These are phyloP conservation scores for Globisporangium splendens DNA, from an alignment of 352 stramenopile genomes.

Conservation along the genomic window DNA sequence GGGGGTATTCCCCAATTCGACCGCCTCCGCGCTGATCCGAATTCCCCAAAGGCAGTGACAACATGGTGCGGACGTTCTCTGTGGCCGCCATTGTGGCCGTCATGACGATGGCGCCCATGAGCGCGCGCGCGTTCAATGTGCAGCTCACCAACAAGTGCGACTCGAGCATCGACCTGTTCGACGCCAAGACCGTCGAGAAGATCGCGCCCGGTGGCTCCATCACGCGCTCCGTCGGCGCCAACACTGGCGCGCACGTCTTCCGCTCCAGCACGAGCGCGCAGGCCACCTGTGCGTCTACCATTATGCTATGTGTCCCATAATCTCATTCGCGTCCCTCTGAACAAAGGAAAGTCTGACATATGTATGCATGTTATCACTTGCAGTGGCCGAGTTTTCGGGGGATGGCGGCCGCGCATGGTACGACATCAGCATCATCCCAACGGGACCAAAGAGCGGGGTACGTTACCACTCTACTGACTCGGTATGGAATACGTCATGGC, in stretches of 20 bases:
- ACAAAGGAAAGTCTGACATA: neutral
- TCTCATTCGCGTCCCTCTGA: neutral
- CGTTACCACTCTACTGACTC: conserved; percentile 3
- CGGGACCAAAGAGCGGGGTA: conserved; percentile 33
- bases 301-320: neutral
- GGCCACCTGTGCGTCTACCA: conserved; percentile 41
- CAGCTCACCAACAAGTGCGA: conserved; percentile 50
- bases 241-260: conserved; percentile 37
- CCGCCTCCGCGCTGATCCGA: too few relatives aligned
- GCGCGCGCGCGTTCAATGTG: conserved; percentile 30
- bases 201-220: conserved; percentile 27
- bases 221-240: conserved; percentile 28
- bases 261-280: conserved; percentile 42
- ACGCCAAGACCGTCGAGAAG: conserved; percentile 30
- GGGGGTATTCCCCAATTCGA: too few relatives aligned
- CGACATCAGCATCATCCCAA: conserved; percentile 81
- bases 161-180: conserved; percentile 43
- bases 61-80: conserved; percentile 28
- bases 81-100: conserved; percentile 19
- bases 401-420: conserved; percentile 54
- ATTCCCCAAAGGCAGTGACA: too few relatives aligned
- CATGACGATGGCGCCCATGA: conserved; percentile 18
- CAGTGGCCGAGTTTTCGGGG: conserved; percentile 67
- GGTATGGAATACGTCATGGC: neutral
- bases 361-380: neutral